phyloP scores from a whole-genome alignment of 1,284 basidiomycete species.

The Rhodotorula glutinis region DNA sequence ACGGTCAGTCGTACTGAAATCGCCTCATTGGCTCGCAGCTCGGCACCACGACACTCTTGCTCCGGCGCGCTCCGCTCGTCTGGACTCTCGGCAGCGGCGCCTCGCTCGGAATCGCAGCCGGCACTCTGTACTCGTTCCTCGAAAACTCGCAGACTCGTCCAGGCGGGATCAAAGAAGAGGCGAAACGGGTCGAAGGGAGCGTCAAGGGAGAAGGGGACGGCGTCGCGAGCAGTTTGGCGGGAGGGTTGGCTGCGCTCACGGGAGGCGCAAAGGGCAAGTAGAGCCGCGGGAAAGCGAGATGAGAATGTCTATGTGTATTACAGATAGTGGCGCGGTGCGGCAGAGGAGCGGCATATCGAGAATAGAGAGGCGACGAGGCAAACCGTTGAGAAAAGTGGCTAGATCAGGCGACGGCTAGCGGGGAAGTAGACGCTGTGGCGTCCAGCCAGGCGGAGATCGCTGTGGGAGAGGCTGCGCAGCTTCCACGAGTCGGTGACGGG shows the following conservation, averaged over 20 bases:
- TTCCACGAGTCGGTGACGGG: no score
- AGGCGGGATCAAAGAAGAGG: background rate
- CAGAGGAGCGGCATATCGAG: no score
- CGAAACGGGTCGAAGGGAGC: background rate
- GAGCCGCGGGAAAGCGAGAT: background rate
- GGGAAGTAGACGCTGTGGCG: no score
- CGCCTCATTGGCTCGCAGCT: slow-evolving; percentile 12
- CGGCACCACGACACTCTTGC: slow-evolving; percentile 34
- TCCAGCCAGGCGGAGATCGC: no score
- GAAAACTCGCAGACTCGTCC: background rate
- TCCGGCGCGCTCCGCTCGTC: slow-evolving; percentile 30
- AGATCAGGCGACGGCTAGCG: no score
- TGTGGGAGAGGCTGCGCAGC: no score
- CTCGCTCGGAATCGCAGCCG: slow-evolving; percentile 34
- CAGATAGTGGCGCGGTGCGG: no score
- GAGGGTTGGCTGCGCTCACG: background rate
- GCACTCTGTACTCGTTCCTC: slow-evolving; percentile 22
- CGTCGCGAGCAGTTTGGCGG: background rate
- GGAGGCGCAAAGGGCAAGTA: background rate
- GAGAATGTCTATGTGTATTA: background rate
- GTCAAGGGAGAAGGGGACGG: background rate
- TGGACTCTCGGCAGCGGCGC: slow-evolving; percentile 32
- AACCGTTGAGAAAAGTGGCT: no score
- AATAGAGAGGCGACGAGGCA: no score
- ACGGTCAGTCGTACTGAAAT: background rate